Evolutionary conservation across 1,139 yeast genomes (phyloP), one percentile per base, ranked within the genome.

Genomic region (Saccharomyces hybrid): DNA sequence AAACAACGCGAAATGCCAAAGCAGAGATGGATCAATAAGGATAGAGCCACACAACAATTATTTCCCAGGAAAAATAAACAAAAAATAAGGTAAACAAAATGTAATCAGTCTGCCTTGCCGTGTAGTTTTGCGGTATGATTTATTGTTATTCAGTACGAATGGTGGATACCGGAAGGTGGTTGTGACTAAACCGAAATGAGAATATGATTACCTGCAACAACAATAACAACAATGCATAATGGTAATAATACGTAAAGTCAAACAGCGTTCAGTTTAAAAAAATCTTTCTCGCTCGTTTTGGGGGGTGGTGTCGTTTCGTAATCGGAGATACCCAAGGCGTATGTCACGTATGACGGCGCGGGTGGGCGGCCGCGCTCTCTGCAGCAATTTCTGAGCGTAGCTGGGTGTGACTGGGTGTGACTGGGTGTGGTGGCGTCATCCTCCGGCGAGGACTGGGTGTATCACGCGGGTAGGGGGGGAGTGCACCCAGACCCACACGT

Each of bases 1-100:
- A 9, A 38, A 38, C 44, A 38, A 38, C 44, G 44, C 44, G 44
- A 38, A 38, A 38, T 38, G 44, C 44, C 44, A 38, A 38, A 38
- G 23, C 25, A 38, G 44, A 38, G 44, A 19, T 38, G 0, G 25
- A 2, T 3, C 11, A 38, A 38, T 38, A 16, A 38, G 44, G 44
- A 38, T 38, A 38, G 44, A 38, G 44, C 44, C 44, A 38, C 44
- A 38, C 44, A 38, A 38, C 44, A 38, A 16, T 38, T 19, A 9
- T 38, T 38, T 16, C 3, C 13, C 9, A 23, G 44, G 23, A 34
- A 38, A 38, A 38, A 38, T 38, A 38, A 38, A 38, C 6, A 38
- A 38, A 29, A 32, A 32, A 11, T 16, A 38, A 38, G 44, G 44
- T 38, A 38, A 38, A 38, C 25, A 38, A 38, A 38, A 13, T 38